These are phyloP conservation scores for Schizonepeta tenuifolia DNA, from an alignment of 257 asterid species.

Conservation along the genomic window DNA sequence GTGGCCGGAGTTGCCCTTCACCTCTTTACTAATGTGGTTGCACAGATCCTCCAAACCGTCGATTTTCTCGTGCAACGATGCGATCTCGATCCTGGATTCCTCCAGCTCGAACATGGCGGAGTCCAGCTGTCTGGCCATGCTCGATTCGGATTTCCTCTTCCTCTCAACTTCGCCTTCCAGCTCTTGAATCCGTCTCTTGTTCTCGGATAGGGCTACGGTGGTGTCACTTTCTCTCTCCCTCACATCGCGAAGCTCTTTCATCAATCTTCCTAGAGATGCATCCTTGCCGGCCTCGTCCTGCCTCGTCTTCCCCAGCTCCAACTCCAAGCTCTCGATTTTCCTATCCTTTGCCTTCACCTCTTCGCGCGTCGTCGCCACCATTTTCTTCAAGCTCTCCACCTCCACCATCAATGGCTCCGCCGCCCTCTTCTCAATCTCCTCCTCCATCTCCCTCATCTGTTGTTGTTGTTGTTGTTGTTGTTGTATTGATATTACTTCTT, in stretches of 20 bases:
- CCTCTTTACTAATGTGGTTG: conserved; percentile 26
- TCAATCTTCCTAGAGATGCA: conserved; percentile 35
- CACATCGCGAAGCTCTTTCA: conserved; percentile 44
- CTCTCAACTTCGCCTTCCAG: conserved; percentile 53
- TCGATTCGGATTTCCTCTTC: conserved; percentile 40
- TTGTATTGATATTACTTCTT: conserved; percentile 45
- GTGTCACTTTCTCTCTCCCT: conserved; percentile 40
- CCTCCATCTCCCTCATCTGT: conserved; percentile 54
- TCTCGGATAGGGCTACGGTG: conserved; percentile 28
- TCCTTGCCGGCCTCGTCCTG: conserved; percentile 49
- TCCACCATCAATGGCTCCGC: conserved; percentile 30
- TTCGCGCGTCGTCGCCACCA: conserved; percentile 40
- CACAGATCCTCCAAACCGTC: conserved; percentile 39
- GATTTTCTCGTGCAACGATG: conserved; percentile 42
- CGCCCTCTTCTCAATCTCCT: conserved; percentile 56
- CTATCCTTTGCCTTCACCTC: conserved; percentile 50
- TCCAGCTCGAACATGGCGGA: conserved; percentile 50
- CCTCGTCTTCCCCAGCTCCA: conserved; percentile 41
- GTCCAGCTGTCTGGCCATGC: conserved; percentile 55
- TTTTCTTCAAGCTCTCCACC: conserved; percentile 47
- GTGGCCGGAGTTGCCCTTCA: background rate
- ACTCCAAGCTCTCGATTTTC: conserved; percentile 49
- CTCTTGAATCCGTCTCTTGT: conserved; percentile 47
- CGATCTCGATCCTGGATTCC: conserved; percentile 55
- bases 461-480: too few relatives aligned